Base-by-base conservation (phyloP, 2,329 filamentous ascomycete species). In the Ascochyta clinopodiicola region DNA sequence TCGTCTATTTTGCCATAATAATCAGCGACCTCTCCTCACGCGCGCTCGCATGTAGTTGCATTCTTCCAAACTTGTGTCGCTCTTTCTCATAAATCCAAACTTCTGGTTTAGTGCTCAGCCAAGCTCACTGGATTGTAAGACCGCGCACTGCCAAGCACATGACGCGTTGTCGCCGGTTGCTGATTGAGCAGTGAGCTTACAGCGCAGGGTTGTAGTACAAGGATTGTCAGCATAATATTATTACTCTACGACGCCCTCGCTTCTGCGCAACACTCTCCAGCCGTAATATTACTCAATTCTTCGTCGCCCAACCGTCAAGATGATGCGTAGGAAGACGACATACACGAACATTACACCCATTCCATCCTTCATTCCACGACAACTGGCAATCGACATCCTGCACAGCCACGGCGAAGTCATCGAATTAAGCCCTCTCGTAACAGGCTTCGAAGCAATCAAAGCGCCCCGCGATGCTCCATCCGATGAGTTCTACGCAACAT, bases 401-500 rank as follows among this genome's bases (percentile, higher is more conserved):
- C 88, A 90, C 72, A 84, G 84, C 60, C 87, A 90, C 73, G 82
- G 83, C 71, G 87, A 90, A 69, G 84, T 90, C 73, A 89, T 90
- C 77, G 86, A 84, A 31, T 77, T 90, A 57, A 89, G 89, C 66
- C 88, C 88, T 4, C 83, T 90, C 44, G 87, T 90, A 25, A 81
- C 88, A 56, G 78, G 79, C 34, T 83, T 87, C 77, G 84, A 84
- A 60, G 77, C 85, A 56, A 88, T 89, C 70, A 79, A 86, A 48
- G 86, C 88, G 1, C 88, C 88, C 25, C 86, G 86, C 75, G 81
- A 88, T 75, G 87, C 87, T 60, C 82, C 85, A 51, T 78, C 86
- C 62, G 88, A 90, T 74, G 88, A 90, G 74, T 90, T 82, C 76
- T 90, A 88, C 75, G 86, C 86, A 59, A 88, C 87, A 27, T 90